A percentile compares a stretch with the other conserved stretches of the same genome.
Evolutionary conservation across 2,329 filamentous ascomycete genomes (phyloP).

Genomic region (Lecanicillium sp.): DNA sequence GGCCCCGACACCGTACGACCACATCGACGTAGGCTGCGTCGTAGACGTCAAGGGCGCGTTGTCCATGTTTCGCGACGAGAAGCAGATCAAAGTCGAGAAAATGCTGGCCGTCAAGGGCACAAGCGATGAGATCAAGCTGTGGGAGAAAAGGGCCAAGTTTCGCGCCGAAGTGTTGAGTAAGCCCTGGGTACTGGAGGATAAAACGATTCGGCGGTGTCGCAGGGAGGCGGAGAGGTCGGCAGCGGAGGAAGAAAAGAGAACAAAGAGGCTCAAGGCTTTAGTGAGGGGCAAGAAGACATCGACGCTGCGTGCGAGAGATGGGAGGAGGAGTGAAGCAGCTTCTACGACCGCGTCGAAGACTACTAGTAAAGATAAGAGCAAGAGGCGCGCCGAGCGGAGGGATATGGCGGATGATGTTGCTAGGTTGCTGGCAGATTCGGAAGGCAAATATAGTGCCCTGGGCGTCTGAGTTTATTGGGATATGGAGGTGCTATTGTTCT

Average conservation of each 20-base stretch:
- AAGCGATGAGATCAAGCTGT: slow-evolving; percentile 48
- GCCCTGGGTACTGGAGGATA: slow-evolving; percentile 46
- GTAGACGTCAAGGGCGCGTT: slow-evolving; percentile 50
- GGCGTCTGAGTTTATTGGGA: slow-evolving; percentile 19
- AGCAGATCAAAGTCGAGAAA: slow-evolving; percentile 45
- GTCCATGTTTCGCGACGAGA: slow-evolving; percentile 35
- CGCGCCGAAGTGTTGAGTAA: slow-evolving; percentile 37
- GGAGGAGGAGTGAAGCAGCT: too few species aligned
- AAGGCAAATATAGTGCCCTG: slow-evolving; percentile 25
- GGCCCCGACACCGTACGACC: slow-evolving; percentile 12
- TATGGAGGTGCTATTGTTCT: too few species aligned
- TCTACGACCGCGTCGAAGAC: too few species aligned
- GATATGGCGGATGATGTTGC: slow-evolving; percentile 6
- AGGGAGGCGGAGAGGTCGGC: slow-evolving; percentile 33
- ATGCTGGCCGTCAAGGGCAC: slow-evolving; percentile 41
- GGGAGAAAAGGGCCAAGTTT: slow-evolving; percentile 47
- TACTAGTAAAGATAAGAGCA: neutral
- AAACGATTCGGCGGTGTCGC: slow-evolving; percentile 41
- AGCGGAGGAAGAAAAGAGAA: slow-evolving; percentile 18
- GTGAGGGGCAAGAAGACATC: slow-evolving; percentile 8
- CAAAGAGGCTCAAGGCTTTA: slow-evolving; percentile 14
- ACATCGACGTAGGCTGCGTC: slow-evolving; percentile 43
- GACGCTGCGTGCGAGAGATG: slow-evolving; percentile 2
- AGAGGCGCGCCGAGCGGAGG: slow-evolving; percentile 1
- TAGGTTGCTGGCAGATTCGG: slow-evolving; percentile 8